phyloP scores from a whole-genome alignment of 495 filamentous ascomycete species.

The Lichina pygmaea region DNA sequence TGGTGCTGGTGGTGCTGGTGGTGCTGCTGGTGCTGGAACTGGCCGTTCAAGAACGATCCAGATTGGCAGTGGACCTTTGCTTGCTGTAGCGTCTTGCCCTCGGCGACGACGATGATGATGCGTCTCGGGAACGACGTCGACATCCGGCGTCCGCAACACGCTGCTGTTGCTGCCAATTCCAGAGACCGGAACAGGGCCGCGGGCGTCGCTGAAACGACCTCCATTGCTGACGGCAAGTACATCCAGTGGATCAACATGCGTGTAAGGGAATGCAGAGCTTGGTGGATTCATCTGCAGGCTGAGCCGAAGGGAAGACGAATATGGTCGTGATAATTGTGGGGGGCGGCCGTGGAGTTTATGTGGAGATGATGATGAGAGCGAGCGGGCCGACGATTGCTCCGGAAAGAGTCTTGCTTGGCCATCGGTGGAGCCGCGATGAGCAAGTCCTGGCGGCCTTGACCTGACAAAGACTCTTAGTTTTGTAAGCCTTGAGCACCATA shows the following conservation, averaged over 20 bases:
- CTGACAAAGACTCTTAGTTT: conserved; percentile 23
- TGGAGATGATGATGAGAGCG: no score
- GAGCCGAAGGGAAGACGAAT: no score
- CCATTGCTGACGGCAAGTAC: conserved; percentile 23
- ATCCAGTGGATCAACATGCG: no score
- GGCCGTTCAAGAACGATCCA: conserved; percentile 57
- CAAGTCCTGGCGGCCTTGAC: conserved; percentile 12
- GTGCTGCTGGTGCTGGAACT: neutral
- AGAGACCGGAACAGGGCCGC: conserved; percentile 1
- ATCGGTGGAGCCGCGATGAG: conserved; percentile 34
- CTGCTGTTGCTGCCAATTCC: conserved; percentile 5
- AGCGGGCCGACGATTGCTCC: conserved; percentile 7
- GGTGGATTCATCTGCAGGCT: no score
- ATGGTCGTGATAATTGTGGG: no score
- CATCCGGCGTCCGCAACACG: conserved; percentile 41
- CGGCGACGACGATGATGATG: no score
- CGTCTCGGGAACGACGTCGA: conserved; percentile 36
- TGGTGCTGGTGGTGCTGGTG: no score
- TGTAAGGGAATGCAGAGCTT: no score
- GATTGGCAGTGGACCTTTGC: conserved; percentile 20
- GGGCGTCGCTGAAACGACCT: conserved; percentile 41
- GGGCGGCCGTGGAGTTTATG: no score
- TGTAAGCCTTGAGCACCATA: conserved; percentile 27
- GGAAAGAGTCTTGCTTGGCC: conserved; percentile 38
- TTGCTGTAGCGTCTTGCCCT: no score